Evolutionary conservation across 2,329 filamentous ascomycete species (phyloP), one percentile per base, ranked within the genome.

Genomic region (Trichoderma sp.): DNA sequence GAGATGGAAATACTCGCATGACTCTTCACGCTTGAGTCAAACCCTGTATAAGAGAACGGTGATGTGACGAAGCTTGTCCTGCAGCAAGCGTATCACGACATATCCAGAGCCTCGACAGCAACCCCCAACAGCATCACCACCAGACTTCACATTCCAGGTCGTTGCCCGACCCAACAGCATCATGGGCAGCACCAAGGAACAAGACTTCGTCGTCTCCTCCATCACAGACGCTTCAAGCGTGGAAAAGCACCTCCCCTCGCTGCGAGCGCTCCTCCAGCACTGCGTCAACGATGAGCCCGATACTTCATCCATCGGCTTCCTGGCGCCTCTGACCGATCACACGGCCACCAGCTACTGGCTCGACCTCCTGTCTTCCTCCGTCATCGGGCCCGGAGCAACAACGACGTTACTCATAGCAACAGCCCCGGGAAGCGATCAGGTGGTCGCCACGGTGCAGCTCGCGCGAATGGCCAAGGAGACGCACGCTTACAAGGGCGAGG

Each of bases 221-320:
- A 48, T 65, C 48, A 61, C 64, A 39, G 60, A 64, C 34, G 41
- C 66, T 2, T 56, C 45, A 10, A 63, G 57, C 21, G 34, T 68
- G 30, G 67, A 67, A 39, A 52, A 51, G n/a, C 62, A 66, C 47
- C 69, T 72, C 28, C 57, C 68, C 7, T 72, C 70, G 0, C 67
- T 73, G 9, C 64, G 61, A 9, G 39, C 50, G 64, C 54, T 74
- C 17, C 68, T 74, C 7, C 71, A 72, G 54, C 61, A 57, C 15
- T 72, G 72, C 61, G 69, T 74, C 56, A 74, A 74, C 56, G 63
- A 70, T 17, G 70, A 74, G n/a, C 71, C 73, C 7, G 30, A 65
- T 0, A 34, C 28, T 17, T 75, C 73, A 3, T 73, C 72, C 12
- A 69, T 75, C 57, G 71, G 70, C 44, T 74, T 74, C 63, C 68